A percentile compares a stretch with the other conserved stretches of the same genome.
These are phyloP conservation scores for Paramyrothecium roridum DNA, from an alignment of 2,329 filamentous ascomycete genomes.

Conservation along the genomic window DNA sequence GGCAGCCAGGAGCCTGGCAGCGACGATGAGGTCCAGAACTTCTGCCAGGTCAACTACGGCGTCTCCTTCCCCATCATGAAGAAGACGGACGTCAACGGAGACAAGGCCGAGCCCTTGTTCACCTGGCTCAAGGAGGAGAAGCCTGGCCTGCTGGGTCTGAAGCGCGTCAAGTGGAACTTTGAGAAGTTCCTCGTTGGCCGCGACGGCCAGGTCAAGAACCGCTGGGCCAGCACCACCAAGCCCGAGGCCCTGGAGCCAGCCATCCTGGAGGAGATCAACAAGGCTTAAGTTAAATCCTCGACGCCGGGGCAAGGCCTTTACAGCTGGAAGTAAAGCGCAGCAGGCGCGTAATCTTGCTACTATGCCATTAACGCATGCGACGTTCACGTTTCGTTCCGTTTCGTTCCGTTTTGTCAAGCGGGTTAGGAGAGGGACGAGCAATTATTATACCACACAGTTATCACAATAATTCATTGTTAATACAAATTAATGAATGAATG, in stretches of 20 bases:
- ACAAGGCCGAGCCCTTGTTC: slow-evolving; percentile 73
- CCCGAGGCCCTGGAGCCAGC: slow-evolving; percentile 74
- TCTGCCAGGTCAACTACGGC: slow-evolving; percentile 90
- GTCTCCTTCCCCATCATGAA: slow-evolving; percentile 87
- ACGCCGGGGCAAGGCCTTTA: too few relatives aligned
- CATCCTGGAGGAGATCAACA: slow-evolving; percentile 71
- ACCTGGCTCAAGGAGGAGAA: slow-evolving; percentile 72
- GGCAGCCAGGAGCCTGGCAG: slow-evolving; percentile 82
- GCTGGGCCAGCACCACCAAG: slow-evolving; percentile 88
- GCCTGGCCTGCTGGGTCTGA: slow-evolving; percentile 81
- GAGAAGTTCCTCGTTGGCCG: slow-evolving; percentile 92
- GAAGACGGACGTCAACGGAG: slow-evolving; percentile 93
- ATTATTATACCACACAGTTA: too few relatives aligned
- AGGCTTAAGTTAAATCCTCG: slow-evolving; percentile 14
- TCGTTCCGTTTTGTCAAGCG: too few relatives aligned
- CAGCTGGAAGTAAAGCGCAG: too few relatives aligned
- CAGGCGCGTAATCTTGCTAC: too few relatives aligned
- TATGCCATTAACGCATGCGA: too few relatives aligned
- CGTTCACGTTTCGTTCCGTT: too few relatives aligned
- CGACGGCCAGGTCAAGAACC: slow-evolving; percentile 79
- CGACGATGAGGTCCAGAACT: slow-evolving; percentile 76
- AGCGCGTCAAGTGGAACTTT: slow-evolving; percentile 98
- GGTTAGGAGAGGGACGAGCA: too few relatives aligned
- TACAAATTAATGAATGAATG: too few relatives aligned
- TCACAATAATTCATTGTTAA: too few relatives aligned